These are phyloP conservation scores for Astragalus membranaceus DNA, from an alignment of 306 rosid genomes.

Conservation along the genomic window DNA sequence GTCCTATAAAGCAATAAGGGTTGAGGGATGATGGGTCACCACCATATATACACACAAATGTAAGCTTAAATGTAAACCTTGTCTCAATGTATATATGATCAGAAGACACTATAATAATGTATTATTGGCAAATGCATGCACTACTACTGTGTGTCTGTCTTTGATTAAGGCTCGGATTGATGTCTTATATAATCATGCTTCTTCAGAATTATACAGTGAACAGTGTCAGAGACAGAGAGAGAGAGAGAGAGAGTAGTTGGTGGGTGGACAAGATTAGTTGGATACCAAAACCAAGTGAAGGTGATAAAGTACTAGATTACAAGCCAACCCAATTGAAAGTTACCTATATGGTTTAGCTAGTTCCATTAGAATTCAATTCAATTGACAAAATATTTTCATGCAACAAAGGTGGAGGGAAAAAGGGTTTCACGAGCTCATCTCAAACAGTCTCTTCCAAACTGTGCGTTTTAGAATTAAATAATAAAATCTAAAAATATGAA, in stretches of 20 bases:
- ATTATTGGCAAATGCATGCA: not conserved
- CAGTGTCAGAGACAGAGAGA: not conserved
- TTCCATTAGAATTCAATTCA: not conserved
- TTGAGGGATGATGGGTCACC: not conserved
- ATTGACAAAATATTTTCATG: slow-evolving; percentile 5
- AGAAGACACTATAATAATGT: not conserved
- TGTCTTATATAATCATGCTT: not conserved
- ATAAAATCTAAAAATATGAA: not conserved
- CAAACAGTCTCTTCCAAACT: slow-evolving; percentile 27
- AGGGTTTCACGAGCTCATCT: slow-evolving; percentile 23
- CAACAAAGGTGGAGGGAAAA: slow-evolving; percentile 6
- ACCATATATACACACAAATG: no score
- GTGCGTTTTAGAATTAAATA: not conserved
- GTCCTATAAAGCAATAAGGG: slow-evolving; percentile 28
- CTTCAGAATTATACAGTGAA: not conserved
- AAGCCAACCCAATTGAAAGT: slow-evolving; percentile 29
- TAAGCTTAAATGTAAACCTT: not conserved
- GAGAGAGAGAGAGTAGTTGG: slow-evolving; percentile 1
- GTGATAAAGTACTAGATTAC: not conserved
- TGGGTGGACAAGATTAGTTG: slow-evolving; percentile 27
- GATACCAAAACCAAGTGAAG: slow-evolving; percentile 13
- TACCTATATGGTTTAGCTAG: slow-evolving; percentile 17
- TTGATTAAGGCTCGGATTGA: not conserved
- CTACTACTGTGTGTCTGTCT: not conserved
- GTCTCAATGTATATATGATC: not conserved